phyloP scores from a whole-genome alignment of 495 filamentous ascomycete genomes.

The Xylaria grammica region DNA sequence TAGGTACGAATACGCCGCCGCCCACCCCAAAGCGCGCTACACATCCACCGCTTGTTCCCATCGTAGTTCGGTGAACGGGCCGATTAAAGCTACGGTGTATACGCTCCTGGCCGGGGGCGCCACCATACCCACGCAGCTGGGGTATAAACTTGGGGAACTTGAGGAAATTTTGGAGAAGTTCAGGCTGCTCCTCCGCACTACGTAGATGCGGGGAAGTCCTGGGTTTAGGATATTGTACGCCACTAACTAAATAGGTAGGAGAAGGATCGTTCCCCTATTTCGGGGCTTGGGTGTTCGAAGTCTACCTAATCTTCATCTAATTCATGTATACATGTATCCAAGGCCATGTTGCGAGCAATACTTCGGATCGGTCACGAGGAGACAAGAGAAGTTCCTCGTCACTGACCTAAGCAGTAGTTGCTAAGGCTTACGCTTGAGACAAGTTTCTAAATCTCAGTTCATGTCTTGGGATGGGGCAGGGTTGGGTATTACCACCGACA shows the following conservation, averaged over 20 bases:
- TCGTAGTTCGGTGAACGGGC: slow-evolving; percentile 1
- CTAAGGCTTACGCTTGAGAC: background rate
- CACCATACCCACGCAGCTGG: background rate
- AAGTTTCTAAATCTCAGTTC: background rate
- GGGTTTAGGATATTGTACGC: background rate
- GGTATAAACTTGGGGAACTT: slow-evolving; percentile 1
- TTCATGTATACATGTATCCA: too few species aligned
- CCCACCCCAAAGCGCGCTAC: background rate
- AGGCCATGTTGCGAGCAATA: background rate
- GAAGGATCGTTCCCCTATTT: background rate
- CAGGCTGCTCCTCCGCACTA: background rate
- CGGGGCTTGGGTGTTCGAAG: background rate
- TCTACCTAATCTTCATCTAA: background rate
- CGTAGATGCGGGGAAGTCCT: slow-evolving; percentile 6
- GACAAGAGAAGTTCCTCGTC: too few species aligned
- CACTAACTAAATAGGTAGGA: background rate
- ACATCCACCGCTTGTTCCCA: background rate
- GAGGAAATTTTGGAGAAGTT: slow-evolving; percentile 8
- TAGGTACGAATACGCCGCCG: background rate
- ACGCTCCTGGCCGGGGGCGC: too few species aligned
- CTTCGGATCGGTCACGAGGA: background rate
- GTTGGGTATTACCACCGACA: slow-evolving; percentile 6
- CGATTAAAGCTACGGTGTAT: slow-evolving; percentile 5
- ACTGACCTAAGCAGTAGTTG: background rate
- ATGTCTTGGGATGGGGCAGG: background rate